These are phyloP conservation scores for Albizia julibrissin DNA, from an alignment of 306 rosid genomes.

Conservation along the genomic window DNA sequence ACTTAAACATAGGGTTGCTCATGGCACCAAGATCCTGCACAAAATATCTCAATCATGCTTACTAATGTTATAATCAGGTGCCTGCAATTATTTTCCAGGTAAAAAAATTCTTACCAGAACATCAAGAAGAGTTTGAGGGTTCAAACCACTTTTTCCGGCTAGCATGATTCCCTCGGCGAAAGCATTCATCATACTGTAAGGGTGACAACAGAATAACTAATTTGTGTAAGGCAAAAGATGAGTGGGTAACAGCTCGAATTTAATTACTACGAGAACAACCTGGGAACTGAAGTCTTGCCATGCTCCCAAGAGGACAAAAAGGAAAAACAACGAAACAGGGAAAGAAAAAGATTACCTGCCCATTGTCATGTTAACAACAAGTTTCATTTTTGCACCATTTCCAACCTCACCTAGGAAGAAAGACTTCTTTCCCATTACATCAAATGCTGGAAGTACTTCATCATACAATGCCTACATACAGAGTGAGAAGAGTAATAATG, in stretches of 20 bases:
- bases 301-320: no score
- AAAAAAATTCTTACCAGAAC: constrained; percentile 55
- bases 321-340: not conserved
- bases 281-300: not conserved
- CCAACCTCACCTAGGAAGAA: constrained; percentile 91
- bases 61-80: constrained; percentile 4
- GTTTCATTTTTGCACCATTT: constrained; percentile 97
- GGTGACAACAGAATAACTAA: constrained; percentile 6
- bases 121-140: constrained; percentile 70
- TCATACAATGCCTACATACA: constrained; percentile 57
- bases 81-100: constrained; percentile 18
- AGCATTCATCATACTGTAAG: constrained; percentile 80
- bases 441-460: constrained; percentile 67
- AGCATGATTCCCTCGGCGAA: constrained; percentile 81
- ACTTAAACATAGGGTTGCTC: constrained; percentile 69
- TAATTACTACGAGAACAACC: not conserved
- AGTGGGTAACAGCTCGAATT: not conserved
- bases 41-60: constrained; percentile 25
- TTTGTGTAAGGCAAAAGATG: constrained; percentile 16
- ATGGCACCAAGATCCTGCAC: constrained; percentile 74
- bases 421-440: constrained; percentile 78
- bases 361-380: constrained; percentile 96
- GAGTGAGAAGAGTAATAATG: not conserved
- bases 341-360: constrained; percentile 65
- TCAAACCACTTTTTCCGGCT: constrained; percentile 71